Conservation (phyloP, 75 land plant genomes). For the Isoetes taiwanensis region DNA sequence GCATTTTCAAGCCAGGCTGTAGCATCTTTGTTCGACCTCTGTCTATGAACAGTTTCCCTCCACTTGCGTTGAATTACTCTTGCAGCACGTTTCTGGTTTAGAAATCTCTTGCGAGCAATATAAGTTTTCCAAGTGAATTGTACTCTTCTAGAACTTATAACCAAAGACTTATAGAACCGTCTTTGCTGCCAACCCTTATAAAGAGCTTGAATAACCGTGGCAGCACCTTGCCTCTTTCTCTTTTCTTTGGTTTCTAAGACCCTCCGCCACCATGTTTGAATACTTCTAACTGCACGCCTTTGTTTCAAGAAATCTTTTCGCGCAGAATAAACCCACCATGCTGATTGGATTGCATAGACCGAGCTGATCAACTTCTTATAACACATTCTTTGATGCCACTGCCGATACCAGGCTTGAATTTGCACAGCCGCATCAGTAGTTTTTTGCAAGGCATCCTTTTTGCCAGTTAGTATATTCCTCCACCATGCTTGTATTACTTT, state of each 20-base stretch:
- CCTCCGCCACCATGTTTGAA: slow-evolving; percentile 46
- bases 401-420: not conserved
- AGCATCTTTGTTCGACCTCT: not conserved
- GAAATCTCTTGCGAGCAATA: not conserved
- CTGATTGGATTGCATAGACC: slow-evolving; percentile 7
- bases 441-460: not conserved
- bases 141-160: not conserved
- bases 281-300: slow-evolving; percentile 16
- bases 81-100: too few relatives aligned
- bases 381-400: not conserved
- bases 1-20: not conserved
- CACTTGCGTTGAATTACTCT: too few relatives aligned
- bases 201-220: not conserved
- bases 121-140: not conserved
- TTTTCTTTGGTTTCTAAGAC: slow-evolving; percentile 5
- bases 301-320: slow-evolving; percentile 3
- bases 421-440: not conserved
- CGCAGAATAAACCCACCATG: not conserved
- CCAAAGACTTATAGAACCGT: not conserved
- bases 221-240: not conserved
- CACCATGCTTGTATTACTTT: too few relatives aligned
- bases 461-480: too few relatives aligned
- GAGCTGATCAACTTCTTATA: not conserved
- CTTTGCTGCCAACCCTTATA: not conserved
- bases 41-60: too few relatives aligned